Percentiles rank a stretch among this genome's conserved stretches.
phyloP scores from a whole-genome alignment of 2,329 filamentous ascomycete species.

The Fusarium sp. region DNA sequence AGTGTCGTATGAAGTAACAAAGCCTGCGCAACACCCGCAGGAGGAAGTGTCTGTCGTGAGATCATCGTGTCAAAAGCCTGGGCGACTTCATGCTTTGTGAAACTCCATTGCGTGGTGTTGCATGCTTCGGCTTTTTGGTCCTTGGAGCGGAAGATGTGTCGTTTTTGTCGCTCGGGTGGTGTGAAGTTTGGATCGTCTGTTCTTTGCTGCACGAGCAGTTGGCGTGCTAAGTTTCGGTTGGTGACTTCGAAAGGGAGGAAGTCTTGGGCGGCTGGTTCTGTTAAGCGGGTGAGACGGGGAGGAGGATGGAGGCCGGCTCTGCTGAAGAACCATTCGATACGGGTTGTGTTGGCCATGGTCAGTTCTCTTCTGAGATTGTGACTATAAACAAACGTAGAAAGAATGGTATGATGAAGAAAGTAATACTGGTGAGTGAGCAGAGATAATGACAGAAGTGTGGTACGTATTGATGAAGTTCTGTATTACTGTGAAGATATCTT shows the following conservation, averaged over 20 bases:
- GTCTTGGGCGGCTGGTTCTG: slow-evolving; percentile 14
- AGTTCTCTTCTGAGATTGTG: background rate
- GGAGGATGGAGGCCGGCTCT: slow-evolving; percentile 21
- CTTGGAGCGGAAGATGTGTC: slow-evolving; percentile 17
- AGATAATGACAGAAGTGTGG: no score
- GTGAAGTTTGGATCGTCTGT: slow-evolving; percentile 1
- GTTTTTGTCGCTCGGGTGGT: slow-evolving; percentile 4
- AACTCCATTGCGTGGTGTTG: slow-evolving; percentile 19
- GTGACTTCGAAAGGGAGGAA: slow-evolving; percentile 1
- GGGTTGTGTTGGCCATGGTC: slow-evolving; percentile 10
- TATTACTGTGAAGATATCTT: background rate
- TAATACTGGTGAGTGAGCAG: no score
- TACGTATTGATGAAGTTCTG: fast-evolving
- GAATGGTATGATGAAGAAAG: no score
- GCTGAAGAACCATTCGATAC: slow-evolving; percentile 24
- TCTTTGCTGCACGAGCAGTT: slow-evolving; percentile 13
- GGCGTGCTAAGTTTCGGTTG: slow-evolving; percentile 13
- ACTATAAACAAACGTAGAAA: no score
- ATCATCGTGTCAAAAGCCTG: slow-evolving; percentile 18
- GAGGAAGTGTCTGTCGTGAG: background rate
- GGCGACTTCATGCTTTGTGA: slow-evolving; percentile 26
- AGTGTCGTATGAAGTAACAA: background rate
- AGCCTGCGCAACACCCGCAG: slow-evolving; percentile 24
- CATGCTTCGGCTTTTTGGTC: slow-evolving; percentile 2
- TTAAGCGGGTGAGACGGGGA: background rate